Base-by-base conservation (phyloP, 2,329 filamentous ascomycete species). In the Zasmidium cellare region DNA sequence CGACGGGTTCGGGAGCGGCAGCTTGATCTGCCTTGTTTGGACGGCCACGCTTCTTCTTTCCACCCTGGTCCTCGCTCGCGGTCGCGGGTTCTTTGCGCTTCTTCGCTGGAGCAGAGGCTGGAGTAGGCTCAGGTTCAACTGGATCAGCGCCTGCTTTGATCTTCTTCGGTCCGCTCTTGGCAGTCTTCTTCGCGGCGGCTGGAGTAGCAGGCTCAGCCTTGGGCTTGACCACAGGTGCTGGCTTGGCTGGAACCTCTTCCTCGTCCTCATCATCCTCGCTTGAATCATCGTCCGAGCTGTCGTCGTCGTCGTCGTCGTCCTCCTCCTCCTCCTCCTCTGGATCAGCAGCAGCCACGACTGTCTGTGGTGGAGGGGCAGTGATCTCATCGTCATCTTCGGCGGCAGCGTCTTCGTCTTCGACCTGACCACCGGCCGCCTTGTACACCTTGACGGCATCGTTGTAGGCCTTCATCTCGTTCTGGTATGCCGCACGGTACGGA, bases 401-500 rank as follows among this genome's bases (percentile, higher is more conserved):
- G 9, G 54, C 56, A 6, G 66, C 46, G 51, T 55, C 46, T n/a
- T 22, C 72, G 18, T 76, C 58, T 11, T 59, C 60, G 1, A 63
- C 38, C 20, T 65, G 71, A 14, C 75, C 75, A 46, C 73, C 74
- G n/a, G 75, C 77, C 52, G 80, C 80, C 68, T 84, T 81, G 76
- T 87, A 88, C 2, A 76, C 78, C 51, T 77, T 76, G 69, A 84
- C 77, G 53, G 82, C 79, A 55, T 79, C 74, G 64, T 83, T 80
- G 74, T 85, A 87, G 46, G 78, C 73, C 50, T 81, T 80, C 63
- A 85, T 77, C 59, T 83, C 83, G 60, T 77, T 74, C 61, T 80
- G 77, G 71, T 87, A 87, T n/a, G 82, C 77, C 24, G 80, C 76
- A 65, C 82, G 80, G 78, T 83, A 86, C 53, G 87, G 85, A 74